Conservation (phyloP, 208 protist genomes). For the Leptomonas pyrrhocoris region DNA sequence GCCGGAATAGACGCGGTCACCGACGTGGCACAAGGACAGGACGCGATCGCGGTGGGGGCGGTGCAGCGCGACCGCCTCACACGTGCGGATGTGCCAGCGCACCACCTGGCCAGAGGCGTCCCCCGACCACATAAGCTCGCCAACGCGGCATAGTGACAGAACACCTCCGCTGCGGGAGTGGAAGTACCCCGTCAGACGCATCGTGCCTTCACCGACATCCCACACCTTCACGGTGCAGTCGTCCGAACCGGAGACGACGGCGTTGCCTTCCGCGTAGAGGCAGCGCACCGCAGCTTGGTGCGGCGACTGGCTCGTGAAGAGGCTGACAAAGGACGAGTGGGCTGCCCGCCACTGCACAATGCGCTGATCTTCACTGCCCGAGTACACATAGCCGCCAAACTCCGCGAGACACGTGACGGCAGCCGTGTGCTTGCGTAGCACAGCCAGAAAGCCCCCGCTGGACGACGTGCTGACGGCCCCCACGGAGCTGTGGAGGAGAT, state of each 20-base stretch:
- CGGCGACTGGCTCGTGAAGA: constrained; percentile 37
- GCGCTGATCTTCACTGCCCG: constrained; percentile 61
- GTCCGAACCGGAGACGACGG: constrained; percentile 73
- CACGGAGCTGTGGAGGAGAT: constrained; percentile 21
- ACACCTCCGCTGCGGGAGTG: constrained; percentile 69
- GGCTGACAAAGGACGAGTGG: constrained; percentile 36
- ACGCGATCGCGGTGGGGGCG: constrained; percentile 56
- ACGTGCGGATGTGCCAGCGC: constrained; percentile 70
- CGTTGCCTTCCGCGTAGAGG: constrained; percentile 83
- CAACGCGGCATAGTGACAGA: constrained; percentile 70
- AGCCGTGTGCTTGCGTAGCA: constrained; percentile 53
- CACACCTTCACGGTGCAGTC: constrained; percentile 88
- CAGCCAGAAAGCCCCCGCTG: constrained; percentile 25
- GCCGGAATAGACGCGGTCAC: constrained; percentile 73
- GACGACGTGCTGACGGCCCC: constrained; percentile 1
- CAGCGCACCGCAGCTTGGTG: constrained; percentile 67
- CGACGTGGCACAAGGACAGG: constrained; percentile 57
- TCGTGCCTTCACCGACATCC: constrained; percentile 69
- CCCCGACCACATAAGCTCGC: constrained; percentile 82
- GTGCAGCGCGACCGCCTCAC: constrained; percentile 60
- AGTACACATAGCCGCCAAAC: constrained; percentile 85
- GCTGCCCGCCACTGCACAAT: constrained; percentile 76
- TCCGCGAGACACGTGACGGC: constrained; percentile 75
- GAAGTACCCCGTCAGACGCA: constrained; percentile 76
- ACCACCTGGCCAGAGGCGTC: constrained; percentile 70